A percentile compares a stretch with the other conserved stretches of the same genome.
Conservation (phyloP, 371 early-diverging fungal species). For the Apophysomyces sp. region DNA sequence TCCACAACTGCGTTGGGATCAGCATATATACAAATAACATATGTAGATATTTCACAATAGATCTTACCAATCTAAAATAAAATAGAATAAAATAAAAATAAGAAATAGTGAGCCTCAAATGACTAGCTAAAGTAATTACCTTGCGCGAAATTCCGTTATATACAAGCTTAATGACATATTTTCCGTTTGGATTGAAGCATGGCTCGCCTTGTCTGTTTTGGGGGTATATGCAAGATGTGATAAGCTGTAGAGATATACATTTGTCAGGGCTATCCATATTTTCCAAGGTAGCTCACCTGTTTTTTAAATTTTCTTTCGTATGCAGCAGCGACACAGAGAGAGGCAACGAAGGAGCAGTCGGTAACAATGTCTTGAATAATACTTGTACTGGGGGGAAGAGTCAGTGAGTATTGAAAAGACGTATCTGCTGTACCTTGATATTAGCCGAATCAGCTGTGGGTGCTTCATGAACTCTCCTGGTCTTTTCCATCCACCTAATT, state of each 20-base stretch:
- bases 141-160: constrained; percentile 87
- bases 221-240: constrained; percentile 87
- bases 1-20: constrained; percentile 68
- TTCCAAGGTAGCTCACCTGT: constrained; percentile 58
- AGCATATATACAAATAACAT: not conserved
- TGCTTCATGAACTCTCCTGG: constrained; percentile 69
- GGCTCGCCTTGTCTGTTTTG: constrained; percentile 75
- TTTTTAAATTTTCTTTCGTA: constrained; percentile 78
- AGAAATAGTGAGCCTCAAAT: too few relatives aligned
- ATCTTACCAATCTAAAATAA: not conserved
- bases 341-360: constrained; percentile 94
- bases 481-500: constrained; percentile 83
- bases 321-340: constrained; percentile 83
- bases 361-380: constrained; percentile 85
- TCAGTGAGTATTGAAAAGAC: not conserved
- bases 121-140: constrained; percentile 30
- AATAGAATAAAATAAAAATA: not conserved
- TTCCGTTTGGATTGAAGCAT: constrained; percentile 83
- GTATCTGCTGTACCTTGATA: constrained; percentile 52
- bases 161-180: constrained; percentile 81
- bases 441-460: constrained; percentile 64
- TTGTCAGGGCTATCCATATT: too few relatives aligned
- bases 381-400: constrained; percentile 27
- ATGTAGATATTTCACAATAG: not conserved
- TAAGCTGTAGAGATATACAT: too few relatives aligned